These are phyloP conservation scores for Pterocarpus santalinus DNA, from an alignment of 306 rosid genomes.

Conservation along the genomic window DNA sequence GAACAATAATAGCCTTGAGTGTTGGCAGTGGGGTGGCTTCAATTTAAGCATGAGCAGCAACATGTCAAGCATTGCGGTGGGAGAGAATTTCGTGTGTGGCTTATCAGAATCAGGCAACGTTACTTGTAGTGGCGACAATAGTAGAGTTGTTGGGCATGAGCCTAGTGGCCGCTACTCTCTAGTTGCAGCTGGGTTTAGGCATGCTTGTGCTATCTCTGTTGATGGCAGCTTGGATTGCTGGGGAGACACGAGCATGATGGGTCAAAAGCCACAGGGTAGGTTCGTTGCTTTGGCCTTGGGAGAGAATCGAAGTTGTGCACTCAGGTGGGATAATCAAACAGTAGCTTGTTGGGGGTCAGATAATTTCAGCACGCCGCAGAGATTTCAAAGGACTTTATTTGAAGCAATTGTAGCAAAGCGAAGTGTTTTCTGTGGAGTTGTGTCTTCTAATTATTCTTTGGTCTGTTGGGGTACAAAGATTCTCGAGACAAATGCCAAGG, in stretches of 20 bases:
- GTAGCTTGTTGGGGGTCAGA: constrained; percentile 80
- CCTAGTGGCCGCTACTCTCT: constrained; percentile 46
- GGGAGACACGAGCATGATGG: constrained; percentile 57
- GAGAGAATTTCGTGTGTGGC: constrained; percentile 76
- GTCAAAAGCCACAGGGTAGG: constrained; percentile 50
- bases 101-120: constrained; percentile 46
- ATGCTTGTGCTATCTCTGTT: constrained; percentile 70
- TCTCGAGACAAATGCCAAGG: constrained; percentile 49
- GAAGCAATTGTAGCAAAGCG: constrained; percentile 64
- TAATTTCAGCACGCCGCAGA: constrained; percentile 64
- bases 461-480: constrained; percentile 75
- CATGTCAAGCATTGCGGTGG: constrained; percentile 69
- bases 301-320: constrained; percentile 72
- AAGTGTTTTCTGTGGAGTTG: constrained; percentile 75
- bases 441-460: constrained; percentile 53
- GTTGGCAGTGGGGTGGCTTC: constrained; percentile 77
- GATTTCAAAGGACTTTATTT: constrained; percentile 51
- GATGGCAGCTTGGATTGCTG: constrained; percentile 64
- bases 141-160: constrained; percentile 1
- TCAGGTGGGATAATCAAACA: constrained; percentile 41
- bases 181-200: constrained; percentile 64
- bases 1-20: constrained; percentile 47
- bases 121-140: constrained; percentile 55
- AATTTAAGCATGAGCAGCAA: not conserved
- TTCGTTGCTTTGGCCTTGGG: constrained; percentile 81